Evolutionary conservation across 1,284 basidiomycete species (phyloP).

Genomic region (Leccinum olivaceoglutinosum): DNA sequence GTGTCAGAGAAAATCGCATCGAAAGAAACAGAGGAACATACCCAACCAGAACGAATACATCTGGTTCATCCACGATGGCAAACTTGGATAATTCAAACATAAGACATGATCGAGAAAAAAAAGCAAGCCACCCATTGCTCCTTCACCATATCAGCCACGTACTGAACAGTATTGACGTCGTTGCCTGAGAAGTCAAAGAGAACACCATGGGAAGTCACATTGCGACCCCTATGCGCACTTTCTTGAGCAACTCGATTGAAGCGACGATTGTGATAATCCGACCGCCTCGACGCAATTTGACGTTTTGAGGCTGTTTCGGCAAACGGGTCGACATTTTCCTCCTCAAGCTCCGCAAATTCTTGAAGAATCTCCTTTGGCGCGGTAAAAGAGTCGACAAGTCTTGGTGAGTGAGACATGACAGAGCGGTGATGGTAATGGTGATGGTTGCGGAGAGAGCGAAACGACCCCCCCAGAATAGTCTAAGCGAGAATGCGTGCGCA

Average conservation of each 20-base stretch:
- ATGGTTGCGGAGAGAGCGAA: slow-evolving; percentile 18
- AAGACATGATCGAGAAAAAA: background rate
- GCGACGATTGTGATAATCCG: slow-evolving; percentile 91
- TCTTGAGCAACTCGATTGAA: slow-evolving; percentile 81
- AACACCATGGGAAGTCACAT: slow-evolving; percentile 79
- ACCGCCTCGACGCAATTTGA: slow-evolving; percentile 92
- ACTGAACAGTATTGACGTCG: slow-evolving; percentile 65
- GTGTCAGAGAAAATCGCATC: slow-evolving; percentile 1
- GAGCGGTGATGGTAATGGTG: slow-evolving; percentile 10
- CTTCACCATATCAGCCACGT: slow-evolving; percentile 68
- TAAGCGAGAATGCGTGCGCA: slow-evolving; percentile 5
- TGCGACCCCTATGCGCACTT: slow-evolving; percentile 40
- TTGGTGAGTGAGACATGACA: slow-evolving; percentile 46
- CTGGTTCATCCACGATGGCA: slow-evolving; percentile 72
- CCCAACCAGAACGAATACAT: slow-evolving; percentile 75
- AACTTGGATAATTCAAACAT: slow-evolving; percentile 43
- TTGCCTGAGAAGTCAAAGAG: slow-evolving; percentile 70
- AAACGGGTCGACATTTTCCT: slow-evolving; percentile 90
- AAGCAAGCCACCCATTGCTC: slow-evolving; percentile 50
- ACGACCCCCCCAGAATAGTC: slow-evolving; percentile 5
- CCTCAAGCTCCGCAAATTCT: slow-evolving; percentile 91
- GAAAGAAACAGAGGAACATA: slow-evolving; percentile 27
- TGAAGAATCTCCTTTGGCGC: slow-evolving; percentile 92
- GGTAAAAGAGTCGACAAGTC: slow-evolving; percentile 82
- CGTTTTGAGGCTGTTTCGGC: slow-evolving; percentile 87